A percentile compares a stretch with the other conserved stretches of the same genome.
Conservation (phyloP, 2,329 filamentous ascomycete species). For the Chaetomium sp. region DNA sequence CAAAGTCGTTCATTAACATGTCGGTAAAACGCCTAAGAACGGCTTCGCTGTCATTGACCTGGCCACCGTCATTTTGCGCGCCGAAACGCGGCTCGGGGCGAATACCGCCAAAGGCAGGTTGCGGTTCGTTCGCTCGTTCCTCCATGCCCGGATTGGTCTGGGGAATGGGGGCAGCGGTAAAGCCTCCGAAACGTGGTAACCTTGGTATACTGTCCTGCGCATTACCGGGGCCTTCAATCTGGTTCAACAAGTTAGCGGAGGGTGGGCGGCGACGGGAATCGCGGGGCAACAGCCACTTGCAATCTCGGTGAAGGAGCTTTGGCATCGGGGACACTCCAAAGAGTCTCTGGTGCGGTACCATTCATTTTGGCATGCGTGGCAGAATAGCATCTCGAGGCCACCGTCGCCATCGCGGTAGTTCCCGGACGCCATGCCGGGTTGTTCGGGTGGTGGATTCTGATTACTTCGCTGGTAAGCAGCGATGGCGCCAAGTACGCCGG, state of each 20-base stretch:
- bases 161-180: constrained; percentile 23
- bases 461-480: constrained; percentile 55
- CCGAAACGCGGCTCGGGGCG: constrained; percentile 4
- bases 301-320: constrained; percentile 80
- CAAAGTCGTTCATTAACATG: constrained; percentile 46
- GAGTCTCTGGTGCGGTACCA: constrained; percentile 72
- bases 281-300: constrained; percentile 54
- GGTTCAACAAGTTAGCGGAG: constrained; percentile 27
- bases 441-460: constrained; percentile 36
- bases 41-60: constrained; percentile 39
- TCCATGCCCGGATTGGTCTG: constrained; percentile 61
- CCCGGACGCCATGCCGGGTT: constrained; percentile 34
- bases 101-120: neutral
- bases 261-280: neutral
- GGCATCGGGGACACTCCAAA: constrained; percentile 75
- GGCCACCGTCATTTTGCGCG: neutral
- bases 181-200: neutral
- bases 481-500: constrained; percentile 61
- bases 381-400: constrained; percentile 75
- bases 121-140: constrained; percentile 44
- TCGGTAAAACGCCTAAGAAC: constrained; percentile 49
- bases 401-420: constrained; percentile 53
- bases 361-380: constrained; percentile 77
- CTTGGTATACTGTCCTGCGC: constrained; percentile 51
- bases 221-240: constrained; percentile 62